Base-by-base conservation (phyloP, 2,329 filamentous ascomycete species). In the Chalaropsis thielavioides region DNA sequence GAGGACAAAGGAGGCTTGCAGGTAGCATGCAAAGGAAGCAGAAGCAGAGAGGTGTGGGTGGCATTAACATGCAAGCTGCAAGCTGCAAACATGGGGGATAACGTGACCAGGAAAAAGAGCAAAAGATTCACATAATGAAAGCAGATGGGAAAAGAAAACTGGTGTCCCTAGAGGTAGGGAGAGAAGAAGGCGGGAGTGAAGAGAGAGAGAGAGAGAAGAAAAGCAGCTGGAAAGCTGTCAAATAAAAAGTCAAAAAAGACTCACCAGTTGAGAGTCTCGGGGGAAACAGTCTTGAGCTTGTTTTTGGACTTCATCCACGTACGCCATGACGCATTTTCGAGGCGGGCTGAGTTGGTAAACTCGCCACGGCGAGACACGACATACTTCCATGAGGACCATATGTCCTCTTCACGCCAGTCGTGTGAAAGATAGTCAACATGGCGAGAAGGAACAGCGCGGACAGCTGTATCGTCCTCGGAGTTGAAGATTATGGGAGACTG, bases 311-410 rank as follows among this genome's bases (percentile, higher is more conserved):
- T 97, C 73, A 90, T 88, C 94, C 94, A 97, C 0, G 91, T 94
- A 73, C 94, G 83, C 94, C 94, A 99, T 0, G 91, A 96, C 2
- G 94, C 94, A 75, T 99, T 97, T 75, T 97, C 94, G 38, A 97
- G 76, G 61, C 94, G 81, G 41, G 86, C 86, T 43, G 88, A 83
- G 73, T 96, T 92, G 70, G 84, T 85, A 69, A 95, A 95, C 63
- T 89, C 83, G 67, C 84, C 85, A 70, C 87, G 81, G 71, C 90
- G 88, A 35, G 88, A 86, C 17, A 92, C 85, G 70, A 97, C 90
- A 73, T 95, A 94, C 72, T 91, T 86, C 94, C 94, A 97, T 1
- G 92, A 96, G 5, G 89, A 87, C 92, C 92, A 97, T 31, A 97
- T 95, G 75, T 99, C 92, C 74, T 97, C 92, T 75, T 96, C 91